Evolutionary conservation across 768 basidiomycete species (phyloP), one percentile per base, ranked within the genome.

Genomic region (Amanita phalloides): DNA sequence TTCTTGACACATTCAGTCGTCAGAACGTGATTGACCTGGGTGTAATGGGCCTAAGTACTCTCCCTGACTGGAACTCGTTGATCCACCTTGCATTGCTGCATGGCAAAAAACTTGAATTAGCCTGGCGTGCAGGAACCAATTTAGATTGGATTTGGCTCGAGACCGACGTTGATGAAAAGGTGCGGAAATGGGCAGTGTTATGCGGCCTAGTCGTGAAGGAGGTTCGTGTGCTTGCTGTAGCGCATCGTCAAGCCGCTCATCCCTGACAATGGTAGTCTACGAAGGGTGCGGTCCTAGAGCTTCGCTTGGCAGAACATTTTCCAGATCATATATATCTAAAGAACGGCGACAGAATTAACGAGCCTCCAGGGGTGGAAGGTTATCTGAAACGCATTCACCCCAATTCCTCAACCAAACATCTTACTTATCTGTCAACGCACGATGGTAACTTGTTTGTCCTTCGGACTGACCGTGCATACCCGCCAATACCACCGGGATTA

Each of bases 131-230:
- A 26, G 79, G 74, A 20, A 79, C 81, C 2, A 77, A 79, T 54
- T 63, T 97, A 44, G 93, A 97, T 60, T 97, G 94, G 94, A 71
- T 93, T 25, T 85, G 85, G 76, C 72, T 82, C 35, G 74, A 81
- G n/a, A 69, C 75, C 23, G 84, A 87, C 57, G 70, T 84, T 0
- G 71, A 78, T 32, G 86, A 81, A 8, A 69, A 75, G 46, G 57
- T 64, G 20, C 73, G 92, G 43, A 72, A 75, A 23, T 92, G 87
- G 86, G 75, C 77, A 1, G 78, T 90, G 2, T 64, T 95, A 8
- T 86, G 78, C 55, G 91, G 90, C 30, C 57, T 94, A 37, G 81
- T 86, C 8, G 71, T 89, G 56, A 73, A 73, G 55, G 80, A 86
- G 71, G 92, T 85, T 23, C 28, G 61, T 55, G 73, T 65, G 14